Evolutionary conservation across 2,329 filamentous ascomycete genomes (phyloP).

Genomic region (Fusarium transvaalense): DNA sequence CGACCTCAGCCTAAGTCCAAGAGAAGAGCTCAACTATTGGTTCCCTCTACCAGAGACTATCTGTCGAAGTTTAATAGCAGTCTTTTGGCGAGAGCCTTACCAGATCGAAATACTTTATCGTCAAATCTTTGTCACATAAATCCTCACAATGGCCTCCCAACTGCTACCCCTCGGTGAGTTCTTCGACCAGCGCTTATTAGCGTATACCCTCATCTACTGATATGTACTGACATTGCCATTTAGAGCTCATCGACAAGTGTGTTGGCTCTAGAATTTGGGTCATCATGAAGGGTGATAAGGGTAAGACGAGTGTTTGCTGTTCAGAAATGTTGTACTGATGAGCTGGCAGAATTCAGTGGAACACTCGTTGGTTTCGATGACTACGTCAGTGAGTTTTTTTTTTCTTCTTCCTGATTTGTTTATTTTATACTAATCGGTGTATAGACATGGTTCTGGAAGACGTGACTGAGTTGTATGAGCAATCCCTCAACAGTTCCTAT

Average conservation of each 20-base stretch:
- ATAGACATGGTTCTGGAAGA: constrained; percentile 98
- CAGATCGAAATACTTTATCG: background rate
- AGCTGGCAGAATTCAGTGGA: constrained; percentile 85
- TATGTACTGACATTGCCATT: constrained; percentile 38
- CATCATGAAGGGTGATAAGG: constrained; percentile 99
- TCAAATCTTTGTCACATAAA: constrained; percentile 19
- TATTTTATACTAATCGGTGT: constrained; percentile 39
- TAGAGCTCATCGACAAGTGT: constrained; percentile 99
- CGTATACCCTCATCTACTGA: constrained; percentile 34
- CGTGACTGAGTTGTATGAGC: constrained; percentile 90
- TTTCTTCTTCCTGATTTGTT: background rate
- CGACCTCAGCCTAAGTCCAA: constrained; percentile 26
- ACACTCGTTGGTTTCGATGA: constrained; percentile 97
- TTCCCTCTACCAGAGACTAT: background rate
- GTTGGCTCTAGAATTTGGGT: constrained; percentile 98
- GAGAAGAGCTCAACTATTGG: constrained; percentile 12
- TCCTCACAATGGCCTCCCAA: constrained; percentile 74
- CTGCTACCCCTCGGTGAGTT: constrained; percentile 76
- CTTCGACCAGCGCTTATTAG: background rate
- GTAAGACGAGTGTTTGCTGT: constrained; percentile 59
- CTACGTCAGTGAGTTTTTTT: constrained; percentile 93
- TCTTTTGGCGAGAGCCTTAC: background rate
- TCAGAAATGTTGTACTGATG: constrained; percentile 26
- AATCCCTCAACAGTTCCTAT: background rate
- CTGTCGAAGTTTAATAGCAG: background rate